Base-by-base conservation (phyloP, 176 grass and related monocot genomes). In the Raddia guianensis region DNA sequence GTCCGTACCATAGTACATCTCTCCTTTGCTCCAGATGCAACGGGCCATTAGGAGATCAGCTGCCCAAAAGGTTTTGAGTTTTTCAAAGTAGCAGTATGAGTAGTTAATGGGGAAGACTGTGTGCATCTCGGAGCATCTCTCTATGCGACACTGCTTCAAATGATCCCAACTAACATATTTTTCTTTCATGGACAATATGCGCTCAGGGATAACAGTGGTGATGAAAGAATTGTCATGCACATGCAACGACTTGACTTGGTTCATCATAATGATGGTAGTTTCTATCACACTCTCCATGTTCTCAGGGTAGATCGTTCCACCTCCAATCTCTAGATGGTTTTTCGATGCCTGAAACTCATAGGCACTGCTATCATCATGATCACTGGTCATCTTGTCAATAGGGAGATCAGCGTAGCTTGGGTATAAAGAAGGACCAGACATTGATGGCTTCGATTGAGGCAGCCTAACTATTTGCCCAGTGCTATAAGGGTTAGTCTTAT, bases 1-100 rank as follows among this genome's bases (percentile, higher is more conserved):
- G 7, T 66, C 7, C 4, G 1, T 0, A 1, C 0, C 4, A 6
- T 0, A 0, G 0, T 0, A 0, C 0, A 8, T 74, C 5, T 9
- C 4, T 27, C 9, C n/a, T 47, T 14, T 46, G 37, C 53, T 75
- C 72, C 72, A 74, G 19, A 74, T 74, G 9, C 15, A 74, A 5
- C 4, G 15, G 0, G 52, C 52, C 16, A n/a, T 74, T 1, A 0
- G 34, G 15, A 74, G 72, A 6, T 74, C 9, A 43, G 9, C 15
- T 6, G 52, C 72, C 13, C 34, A 74, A 20, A 74, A 74, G 15
- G 14, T 42, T 3, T 43, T 5, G 0, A 74, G 0, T 19, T 37
- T 0, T 3, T 2, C 0, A 73, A 73, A 73, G 27, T 3, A 18
- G 2, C 9, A 0, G 27, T 27, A 27, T 27, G 27, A 0, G 7